These are phyloP conservation scores for Blastocystis hominis DNA, from an alignment of 352 stramenopile genomes.

Conservation along the genomic window DNA sequence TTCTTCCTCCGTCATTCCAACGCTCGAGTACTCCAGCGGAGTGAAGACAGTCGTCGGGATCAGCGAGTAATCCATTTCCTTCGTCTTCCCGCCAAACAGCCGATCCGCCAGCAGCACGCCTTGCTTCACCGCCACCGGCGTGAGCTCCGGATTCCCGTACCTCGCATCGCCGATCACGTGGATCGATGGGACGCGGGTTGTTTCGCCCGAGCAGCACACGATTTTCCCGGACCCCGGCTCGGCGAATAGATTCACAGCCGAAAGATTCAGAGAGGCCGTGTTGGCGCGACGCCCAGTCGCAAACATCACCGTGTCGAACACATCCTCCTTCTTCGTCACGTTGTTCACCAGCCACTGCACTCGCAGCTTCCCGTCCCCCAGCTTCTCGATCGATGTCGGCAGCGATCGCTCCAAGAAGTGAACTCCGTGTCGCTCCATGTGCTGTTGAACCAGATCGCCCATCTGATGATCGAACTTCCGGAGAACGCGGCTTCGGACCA, in stretches of 20 bases:
- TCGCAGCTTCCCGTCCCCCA: constrained; percentile 18
- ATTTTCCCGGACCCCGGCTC: constrained; percentile 59
- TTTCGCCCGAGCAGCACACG: constrained; percentile 69
- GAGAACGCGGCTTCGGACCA: constrained; percentile 89
- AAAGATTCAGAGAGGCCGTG: constrained; percentile 77
- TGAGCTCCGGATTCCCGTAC: constrained; percentile 84
- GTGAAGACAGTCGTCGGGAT: constrained; percentile 81
- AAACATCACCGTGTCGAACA: constrained; percentile 88
- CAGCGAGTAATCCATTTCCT: constrained; percentile 63
- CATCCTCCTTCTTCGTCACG: constrained; percentile 70
- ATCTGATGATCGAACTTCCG: constrained; percentile 94
- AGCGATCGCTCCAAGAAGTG: constrained; percentile 71
- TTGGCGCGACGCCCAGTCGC: constrained; percentile 83
- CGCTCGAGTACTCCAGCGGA: constrained; percentile 89
- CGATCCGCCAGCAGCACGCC: constrained; percentile 78
- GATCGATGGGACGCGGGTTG: constrained; percentile 84
- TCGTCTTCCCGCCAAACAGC: constrained; percentile 71
- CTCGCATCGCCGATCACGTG: constrained; percentile 93
- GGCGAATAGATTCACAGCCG: constrained; percentile 70
- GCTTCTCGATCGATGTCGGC: neutral
- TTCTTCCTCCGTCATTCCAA: constrained; percentile 88
- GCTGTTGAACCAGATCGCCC: constrained; percentile 78
- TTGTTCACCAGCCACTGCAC: constrained; percentile 67
- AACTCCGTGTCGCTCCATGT: constrained; percentile 81
- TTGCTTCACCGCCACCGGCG: constrained; percentile 89